Conservation (phyloP, 2,329 filamentous ascomycete species). For the Pseudocercospora cruenta region DNA sequence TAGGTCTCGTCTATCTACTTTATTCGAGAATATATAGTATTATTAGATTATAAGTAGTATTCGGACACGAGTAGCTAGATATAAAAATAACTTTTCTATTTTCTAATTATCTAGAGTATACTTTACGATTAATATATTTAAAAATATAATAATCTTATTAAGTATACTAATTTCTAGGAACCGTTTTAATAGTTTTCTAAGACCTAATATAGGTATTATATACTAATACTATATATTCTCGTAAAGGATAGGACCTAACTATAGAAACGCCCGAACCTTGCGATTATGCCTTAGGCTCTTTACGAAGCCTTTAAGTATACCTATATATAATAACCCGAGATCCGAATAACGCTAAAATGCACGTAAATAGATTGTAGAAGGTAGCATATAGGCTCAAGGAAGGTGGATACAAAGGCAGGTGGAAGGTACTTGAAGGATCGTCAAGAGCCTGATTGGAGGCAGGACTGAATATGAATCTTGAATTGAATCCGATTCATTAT, state of each 20-base stretch:
- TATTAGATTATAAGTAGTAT: background rate
- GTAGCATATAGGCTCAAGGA: too few relatives aligned
- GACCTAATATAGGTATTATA: background rate
- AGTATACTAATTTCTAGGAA: background rate
- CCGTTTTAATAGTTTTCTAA: background rate
- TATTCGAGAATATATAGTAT: background rate
- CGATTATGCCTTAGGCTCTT: background rate
- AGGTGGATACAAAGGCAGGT: too few relatives aligned
- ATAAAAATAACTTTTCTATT: background rate
- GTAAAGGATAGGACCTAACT: background rate
- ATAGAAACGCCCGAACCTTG: background rate
- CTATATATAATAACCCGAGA: background rate
- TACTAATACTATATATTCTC: background rate
- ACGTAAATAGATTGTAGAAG: too few relatives aligned
- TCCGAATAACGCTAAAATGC: background rate
- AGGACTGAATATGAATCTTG: too few relatives aligned
- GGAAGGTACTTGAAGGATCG: too few relatives aligned
- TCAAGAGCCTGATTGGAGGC: too few relatives aligned
- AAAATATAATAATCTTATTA: background rate
- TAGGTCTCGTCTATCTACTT: background rate
- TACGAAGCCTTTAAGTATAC: background rate
- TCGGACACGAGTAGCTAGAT: background rate
- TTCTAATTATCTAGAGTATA: background rate
- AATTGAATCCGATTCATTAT: too few relatives aligned
- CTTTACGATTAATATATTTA: background rate